These are phyloP conservation scores for Globisporangium polare DNA, from an alignment of 352 stramenopile species.

Conservation along the genomic window DNA sequence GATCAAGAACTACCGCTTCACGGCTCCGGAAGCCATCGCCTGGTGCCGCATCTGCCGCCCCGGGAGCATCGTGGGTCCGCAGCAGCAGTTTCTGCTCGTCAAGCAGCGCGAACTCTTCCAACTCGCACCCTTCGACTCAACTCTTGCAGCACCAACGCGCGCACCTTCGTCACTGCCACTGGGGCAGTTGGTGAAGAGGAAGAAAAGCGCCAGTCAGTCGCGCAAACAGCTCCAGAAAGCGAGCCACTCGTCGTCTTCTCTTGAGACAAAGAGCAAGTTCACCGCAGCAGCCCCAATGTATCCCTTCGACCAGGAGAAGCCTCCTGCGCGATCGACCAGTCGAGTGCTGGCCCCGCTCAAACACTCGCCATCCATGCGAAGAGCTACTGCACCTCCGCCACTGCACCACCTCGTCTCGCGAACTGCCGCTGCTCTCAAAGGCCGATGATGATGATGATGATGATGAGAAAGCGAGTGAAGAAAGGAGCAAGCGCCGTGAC, in stretches of 20 bases:
- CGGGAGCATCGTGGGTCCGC: slow-evolving; percentile 92
- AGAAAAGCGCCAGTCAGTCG: background rate
- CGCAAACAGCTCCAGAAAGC: background rate
- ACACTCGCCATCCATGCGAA: background rate
- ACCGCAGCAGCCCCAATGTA: background rate
- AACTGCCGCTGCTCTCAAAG: slow-evolving; percentile 7
- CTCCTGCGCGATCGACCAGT: background rate
- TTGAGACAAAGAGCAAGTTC: background rate
- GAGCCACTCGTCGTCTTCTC: background rate
- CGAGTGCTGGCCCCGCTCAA: slow-evolving; percentile 6
- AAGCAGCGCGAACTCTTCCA: slow-evolving; percentile 67
- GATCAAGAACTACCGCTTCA: slow-evolving; percentile 95
- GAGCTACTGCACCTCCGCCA: background rate
- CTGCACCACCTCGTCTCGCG: background rate
- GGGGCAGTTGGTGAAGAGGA: background rate
- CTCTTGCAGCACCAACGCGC: background rate
- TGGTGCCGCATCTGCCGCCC: slow-evolving; percentile 95
- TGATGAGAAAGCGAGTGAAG: no score
- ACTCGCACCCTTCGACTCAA: background rate
- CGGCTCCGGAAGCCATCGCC: slow-evolving; percentile 91
- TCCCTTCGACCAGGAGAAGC: background rate
- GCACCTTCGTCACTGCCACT: background rate
- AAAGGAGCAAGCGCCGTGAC: background rate
- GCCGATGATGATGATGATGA: background rate
- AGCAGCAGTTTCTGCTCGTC: slow-evolving; percentile 93